These are phyloP conservation scores for Leptographium galeiforme DNA, from an alignment of 2,329 filamentous ascomycete species.

Conservation along the genomic window DNA sequence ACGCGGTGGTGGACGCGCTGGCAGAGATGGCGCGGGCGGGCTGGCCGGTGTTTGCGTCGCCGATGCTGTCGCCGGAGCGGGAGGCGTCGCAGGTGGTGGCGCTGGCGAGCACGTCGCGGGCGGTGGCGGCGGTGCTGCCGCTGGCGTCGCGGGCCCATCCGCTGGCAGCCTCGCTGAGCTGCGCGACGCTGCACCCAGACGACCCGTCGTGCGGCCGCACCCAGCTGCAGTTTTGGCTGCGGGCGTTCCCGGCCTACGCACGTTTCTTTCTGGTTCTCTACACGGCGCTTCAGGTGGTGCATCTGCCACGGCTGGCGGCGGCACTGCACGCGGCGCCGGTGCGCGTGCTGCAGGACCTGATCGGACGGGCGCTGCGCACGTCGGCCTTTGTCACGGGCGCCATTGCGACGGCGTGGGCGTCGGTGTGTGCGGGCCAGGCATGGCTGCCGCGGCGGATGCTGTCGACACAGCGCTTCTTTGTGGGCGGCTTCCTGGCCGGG, in stretches of 20 bases:
- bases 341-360: constrained; percentile 49
- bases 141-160: constrained; percentile 79
- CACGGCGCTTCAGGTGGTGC: constrained; percentile 55
- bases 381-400: constrained; percentile 67
- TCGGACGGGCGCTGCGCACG: constrained; percentile 57
- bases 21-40: constrained; percentile 66
- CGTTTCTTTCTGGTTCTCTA: constrained; percentile 68
- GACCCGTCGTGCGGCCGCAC: constrained; percentile 82
- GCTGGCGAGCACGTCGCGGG: constrained; percentile 45
- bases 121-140: constrained; percentile 56
- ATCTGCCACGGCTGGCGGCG: constrained; percentile 32
- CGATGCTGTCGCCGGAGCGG: constrained; percentile 69
- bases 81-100: constrained; percentile 40
- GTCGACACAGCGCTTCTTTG: constrained; percentile 75
- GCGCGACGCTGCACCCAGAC: constrained; percentile 74
- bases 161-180: constrained; percentile 71
- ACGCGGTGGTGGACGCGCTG: constrained; percentile 68
- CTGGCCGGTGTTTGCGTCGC: constrained; percentile 81
- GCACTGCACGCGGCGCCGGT: constrained; percentile 57
- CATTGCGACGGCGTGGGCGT: constrained; percentile 79
- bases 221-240: constrained; percentile 76
- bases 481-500: constrained; percentile 75
- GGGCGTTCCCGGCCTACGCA: constrained; percentile 64
- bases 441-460: constrained; percentile 62
- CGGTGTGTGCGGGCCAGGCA: constrained; percentile 76